Evolutionary conservation across 202 grass and related monocot genomes (phyloP).

Genomic region (Brachypodium distachyon): DNA sequence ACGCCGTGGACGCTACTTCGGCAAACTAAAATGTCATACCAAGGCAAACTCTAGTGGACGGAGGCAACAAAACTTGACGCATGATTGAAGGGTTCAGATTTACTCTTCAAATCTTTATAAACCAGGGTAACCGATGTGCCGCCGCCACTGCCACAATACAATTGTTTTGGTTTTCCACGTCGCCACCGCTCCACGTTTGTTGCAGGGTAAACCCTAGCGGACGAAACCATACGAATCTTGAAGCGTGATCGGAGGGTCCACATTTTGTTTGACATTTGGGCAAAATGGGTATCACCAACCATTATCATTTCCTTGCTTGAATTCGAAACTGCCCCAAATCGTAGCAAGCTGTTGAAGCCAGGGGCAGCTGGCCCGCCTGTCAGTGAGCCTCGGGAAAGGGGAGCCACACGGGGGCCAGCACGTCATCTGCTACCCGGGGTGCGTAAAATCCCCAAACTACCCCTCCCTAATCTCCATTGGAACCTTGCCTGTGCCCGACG

Average conservation of each 20-base stretch:
- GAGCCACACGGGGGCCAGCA: slow-evolving; percentile 1
- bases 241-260: background rate
- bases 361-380: background rate
- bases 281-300: background rate
- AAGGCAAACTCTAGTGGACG: no score
- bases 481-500: no score
- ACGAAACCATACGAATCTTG: background rate
- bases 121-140: no score
- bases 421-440: background rate
- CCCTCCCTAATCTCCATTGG: slow-evolving; percentile 32
- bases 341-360: background rate
- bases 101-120: no score
- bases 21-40: no score
- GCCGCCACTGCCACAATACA: no score
- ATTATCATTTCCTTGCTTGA: slow-evolving; percentile 4
- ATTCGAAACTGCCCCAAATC: background rate
- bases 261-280: background rate
- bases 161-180: no score
- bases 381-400: background rate
- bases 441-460: slow-evolving; percentile 17
- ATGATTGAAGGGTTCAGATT: no score
- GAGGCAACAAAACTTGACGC: no score
- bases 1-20: no score
- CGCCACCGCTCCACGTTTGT: no score
- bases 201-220: background rate